A percentile compares a stretch with the other conserved stretches of the same genome.
phyloP scores from a whole-genome alignment of 768 basidiomycete species.

The Lanmaoa rubissima region DNA sequence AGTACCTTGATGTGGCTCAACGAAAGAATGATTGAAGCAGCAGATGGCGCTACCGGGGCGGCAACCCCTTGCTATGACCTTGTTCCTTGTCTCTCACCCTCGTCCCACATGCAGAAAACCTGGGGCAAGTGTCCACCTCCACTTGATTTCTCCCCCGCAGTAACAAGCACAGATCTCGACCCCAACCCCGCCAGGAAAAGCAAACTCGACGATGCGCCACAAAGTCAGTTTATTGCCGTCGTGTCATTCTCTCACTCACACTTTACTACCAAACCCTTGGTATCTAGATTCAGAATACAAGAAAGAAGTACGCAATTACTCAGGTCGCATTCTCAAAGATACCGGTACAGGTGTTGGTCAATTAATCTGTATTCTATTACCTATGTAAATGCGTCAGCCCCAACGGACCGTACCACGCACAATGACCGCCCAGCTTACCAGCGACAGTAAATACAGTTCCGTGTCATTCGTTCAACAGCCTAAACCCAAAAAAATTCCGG shows the following conservation, averaged over 20 bases:
- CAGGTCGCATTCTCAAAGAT: conserved; percentile 43
- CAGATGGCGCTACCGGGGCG: no score
- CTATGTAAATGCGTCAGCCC: neutral
- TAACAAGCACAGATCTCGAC: conserved; percentile 34
- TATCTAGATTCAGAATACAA: conserved; percentile 31
- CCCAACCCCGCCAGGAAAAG: conserved; percentile 38
- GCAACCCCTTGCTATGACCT: no score
- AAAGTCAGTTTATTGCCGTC: conserved; percentile 31
- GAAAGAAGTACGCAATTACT: conserved; percentile 34
- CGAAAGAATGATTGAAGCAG: no score
- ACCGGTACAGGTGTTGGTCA: conserved; percentile 39
- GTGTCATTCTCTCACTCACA: neutral
- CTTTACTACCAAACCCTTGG: neutral
- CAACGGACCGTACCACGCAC: no score
- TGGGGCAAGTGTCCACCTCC: conserved; percentile 53
- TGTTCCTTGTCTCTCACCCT: no score
- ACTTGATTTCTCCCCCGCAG: conserved; percentile 38
- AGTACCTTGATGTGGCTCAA: no score
- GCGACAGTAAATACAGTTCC: neutral
- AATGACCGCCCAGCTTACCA: neutral
- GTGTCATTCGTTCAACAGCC: neutral
- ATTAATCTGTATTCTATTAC: conserved; percentile 24
- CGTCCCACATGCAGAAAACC: conserved; percentile 41
- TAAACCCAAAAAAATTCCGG: neutral
- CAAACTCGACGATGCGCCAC: conserved; percentile 29